Conservation (phyloP, 1,284 basidiomycete species). For the Austropuccinia psidii region DNA sequence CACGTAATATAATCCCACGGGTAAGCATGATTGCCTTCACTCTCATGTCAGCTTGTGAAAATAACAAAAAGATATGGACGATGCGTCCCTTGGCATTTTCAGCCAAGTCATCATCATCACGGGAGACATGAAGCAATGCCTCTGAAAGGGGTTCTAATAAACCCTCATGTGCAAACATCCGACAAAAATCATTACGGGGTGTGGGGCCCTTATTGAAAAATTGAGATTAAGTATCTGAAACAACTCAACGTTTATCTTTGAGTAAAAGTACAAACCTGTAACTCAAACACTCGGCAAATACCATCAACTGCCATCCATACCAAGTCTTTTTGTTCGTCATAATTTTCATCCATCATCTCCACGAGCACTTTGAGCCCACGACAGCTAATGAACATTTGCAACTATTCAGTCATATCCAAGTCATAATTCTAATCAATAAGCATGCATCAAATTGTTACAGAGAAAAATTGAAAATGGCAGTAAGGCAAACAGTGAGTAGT, state of each 20-base stretch:
- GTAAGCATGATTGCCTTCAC: slow-evolving; percentile 84
- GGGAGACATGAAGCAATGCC: slow-evolving; percentile 78
- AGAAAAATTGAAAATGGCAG: neutral
- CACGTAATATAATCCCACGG: slow-evolving; percentile 77
- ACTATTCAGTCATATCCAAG: slow-evolving; percentile 36
- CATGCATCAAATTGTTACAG: neutral
- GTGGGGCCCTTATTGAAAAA: slow-evolving; percentile 92
- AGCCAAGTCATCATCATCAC: slow-evolving; percentile 58
- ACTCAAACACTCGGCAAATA: slow-evolving; percentile 87
- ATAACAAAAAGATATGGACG: slow-evolving; percentile 80
- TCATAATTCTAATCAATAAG: neutral
- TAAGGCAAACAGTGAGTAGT: slow-evolving; percentile 59
- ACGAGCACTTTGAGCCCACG: slow-evolving; percentile 88
- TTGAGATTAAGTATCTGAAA: too few relatives aligned
- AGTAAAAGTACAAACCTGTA: too few relatives aligned
- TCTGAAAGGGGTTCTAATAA: slow-evolving; percentile 84
- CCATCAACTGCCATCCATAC: slow-evolving; percentile 89
- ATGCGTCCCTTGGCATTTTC: slow-evolving; percentile 72
- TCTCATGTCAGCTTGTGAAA: slow-evolving; percentile 86
- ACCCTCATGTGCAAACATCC: slow-evolving; percentile 95
- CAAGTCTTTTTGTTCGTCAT: slow-evolving; percentile 74
- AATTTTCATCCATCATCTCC: slow-evolving; percentile 92
- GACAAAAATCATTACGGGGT: slow-evolving; percentile 93
- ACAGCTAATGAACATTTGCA: slow-evolving; percentile 97
- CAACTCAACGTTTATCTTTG: neutral